phyloP scores from a whole-genome alignment of 2,329 filamentous ascomycete species.

The Diplodia intermedia region DNA sequence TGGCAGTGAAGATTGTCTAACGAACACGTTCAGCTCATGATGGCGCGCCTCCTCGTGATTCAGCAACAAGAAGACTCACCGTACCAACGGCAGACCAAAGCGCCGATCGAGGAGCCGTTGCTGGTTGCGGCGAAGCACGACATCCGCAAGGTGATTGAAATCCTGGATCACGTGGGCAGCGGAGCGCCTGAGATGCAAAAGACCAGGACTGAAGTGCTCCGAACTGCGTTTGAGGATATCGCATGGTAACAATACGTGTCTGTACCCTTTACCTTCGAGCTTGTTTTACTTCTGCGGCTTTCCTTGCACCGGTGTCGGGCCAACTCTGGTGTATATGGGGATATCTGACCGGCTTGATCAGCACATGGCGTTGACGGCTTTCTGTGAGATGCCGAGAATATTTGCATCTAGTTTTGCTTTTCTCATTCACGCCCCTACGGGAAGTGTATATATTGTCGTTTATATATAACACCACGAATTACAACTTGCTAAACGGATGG shows the following conservation, averaged over 20 bases:
- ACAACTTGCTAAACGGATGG: neutral
- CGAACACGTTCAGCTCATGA: conserved; percentile 43
- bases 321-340: neutral
- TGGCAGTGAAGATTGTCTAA: conserved; percentile 18
- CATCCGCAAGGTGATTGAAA: conserved; percentile 53
- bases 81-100: conserved; percentile 35
- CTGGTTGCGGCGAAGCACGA: conserved; percentile 53
- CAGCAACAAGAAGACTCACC: conserved; percentile 46
- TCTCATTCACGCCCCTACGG: neutral
- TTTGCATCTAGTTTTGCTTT: neutral
- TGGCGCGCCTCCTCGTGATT: conserved; percentile 48
- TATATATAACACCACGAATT: neutral
- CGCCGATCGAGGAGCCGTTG: conserved; percentile 44
- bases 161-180: conserved; percentile 53
- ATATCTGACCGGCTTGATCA: neutral
- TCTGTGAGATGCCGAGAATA: neutral
- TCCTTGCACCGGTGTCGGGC: neutral
- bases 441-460: conserved; percentile 5
- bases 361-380: conserved; percentile 7
- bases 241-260: conserved; percentile 7
- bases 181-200: conserved; percentile 57
- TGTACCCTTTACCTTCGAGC: neutral
- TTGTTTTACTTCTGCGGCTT: neutral
- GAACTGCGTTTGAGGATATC: conserved; percentile 53
- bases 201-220: conserved; percentile 55